Evolutionary conservation across 306 rosid species (phyloP).

Genomic region (Cyclanthera cordifolia): DNA sequence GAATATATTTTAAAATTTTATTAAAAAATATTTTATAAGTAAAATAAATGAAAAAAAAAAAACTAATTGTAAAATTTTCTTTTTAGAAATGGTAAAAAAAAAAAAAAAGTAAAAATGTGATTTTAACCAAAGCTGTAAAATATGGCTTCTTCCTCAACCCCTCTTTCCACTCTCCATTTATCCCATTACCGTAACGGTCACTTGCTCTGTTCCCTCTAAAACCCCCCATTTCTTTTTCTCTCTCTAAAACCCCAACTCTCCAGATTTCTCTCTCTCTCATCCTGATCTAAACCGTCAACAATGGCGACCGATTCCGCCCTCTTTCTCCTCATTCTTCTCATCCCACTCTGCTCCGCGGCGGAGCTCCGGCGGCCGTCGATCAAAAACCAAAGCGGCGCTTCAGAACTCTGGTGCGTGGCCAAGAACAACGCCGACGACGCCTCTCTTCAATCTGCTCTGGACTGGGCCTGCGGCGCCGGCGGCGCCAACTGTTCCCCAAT

Average conservation of each 20-base stretch:
- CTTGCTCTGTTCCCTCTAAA: conserved; percentile 19
- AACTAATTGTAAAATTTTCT: no score
- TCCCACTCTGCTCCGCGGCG: conserved; percentile 19
- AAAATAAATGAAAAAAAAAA: no score
- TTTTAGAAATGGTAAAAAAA: no score
- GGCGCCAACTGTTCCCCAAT: conserved; percentile 71
- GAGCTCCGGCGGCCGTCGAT: not conserved
- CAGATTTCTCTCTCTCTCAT: not conserved
- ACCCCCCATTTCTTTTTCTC: conserved; percentile 5
- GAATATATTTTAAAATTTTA: no score
- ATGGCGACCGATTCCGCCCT: conserved; percentile 24
- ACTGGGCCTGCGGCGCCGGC: conserved; percentile 86
- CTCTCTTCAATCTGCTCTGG: conserved; percentile 51
- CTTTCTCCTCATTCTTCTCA: not conserved
- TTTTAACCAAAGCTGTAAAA: no score
- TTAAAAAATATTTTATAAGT: no score
- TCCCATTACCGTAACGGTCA: conserved; percentile 35
- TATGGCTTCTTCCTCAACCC: not conserved
- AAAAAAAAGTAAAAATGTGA: no score
- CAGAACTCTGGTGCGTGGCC: conserved; percentile 92
- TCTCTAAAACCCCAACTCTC: not conserved
- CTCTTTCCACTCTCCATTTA: not conserved
- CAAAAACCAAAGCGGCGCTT: conserved; percentile 22
- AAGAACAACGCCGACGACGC: conserved; percentile 85
- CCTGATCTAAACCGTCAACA: not conserved